Evolutionary conservation across 2,329 filamentous ascomycete genomes (phyloP).

Genomic region (Bipolaris gigantea): DNA sequence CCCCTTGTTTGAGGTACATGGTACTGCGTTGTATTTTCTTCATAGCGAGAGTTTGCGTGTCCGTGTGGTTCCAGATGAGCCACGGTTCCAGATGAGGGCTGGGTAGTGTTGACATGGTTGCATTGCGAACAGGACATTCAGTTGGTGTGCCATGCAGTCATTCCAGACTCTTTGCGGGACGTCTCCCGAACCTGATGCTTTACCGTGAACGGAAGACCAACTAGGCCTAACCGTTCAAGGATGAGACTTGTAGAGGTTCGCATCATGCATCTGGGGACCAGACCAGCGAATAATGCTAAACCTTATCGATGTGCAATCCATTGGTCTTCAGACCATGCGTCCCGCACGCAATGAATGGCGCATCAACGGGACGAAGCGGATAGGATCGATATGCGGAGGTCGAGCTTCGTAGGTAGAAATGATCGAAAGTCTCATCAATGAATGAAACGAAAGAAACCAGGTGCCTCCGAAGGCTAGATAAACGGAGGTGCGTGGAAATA

Average conservation of each 20-base stretch:
- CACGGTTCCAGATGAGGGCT: too few relatives aligned
- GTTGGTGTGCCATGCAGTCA: not conserved
- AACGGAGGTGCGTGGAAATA: not conserved
- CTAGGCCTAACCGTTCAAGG: not conserved
- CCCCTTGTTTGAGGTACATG: conserved; percentile 23
- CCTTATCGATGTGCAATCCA: not conserved
- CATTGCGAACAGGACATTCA: not conserved
- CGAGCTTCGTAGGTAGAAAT: not conserved
- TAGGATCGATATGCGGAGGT: not conserved
- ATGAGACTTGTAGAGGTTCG: not conserved
- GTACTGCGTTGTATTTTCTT: not conserved
- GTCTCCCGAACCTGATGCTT: not conserved
- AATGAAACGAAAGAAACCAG: not conserved
- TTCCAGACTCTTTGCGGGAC: not conserved
- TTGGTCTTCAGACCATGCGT: conserved; percentile 5
- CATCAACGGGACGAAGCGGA: not conserved
- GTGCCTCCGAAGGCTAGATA: conserved; percentile 2
- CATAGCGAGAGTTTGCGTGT: not conserved
- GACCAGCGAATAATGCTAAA: conserved; percentile 12
- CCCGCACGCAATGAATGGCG: conserved; percentile 5
- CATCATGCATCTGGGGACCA: conserved; percentile 14
- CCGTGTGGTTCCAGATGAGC: not conserved
- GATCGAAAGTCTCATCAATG: not conserved
- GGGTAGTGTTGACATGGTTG: too few relatives aligned
- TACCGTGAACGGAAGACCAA: not conserved